Evolutionary conservation across 257 asterid species (phyloP).

Genomic region (Ophiorrhiza pumila): DNA sequence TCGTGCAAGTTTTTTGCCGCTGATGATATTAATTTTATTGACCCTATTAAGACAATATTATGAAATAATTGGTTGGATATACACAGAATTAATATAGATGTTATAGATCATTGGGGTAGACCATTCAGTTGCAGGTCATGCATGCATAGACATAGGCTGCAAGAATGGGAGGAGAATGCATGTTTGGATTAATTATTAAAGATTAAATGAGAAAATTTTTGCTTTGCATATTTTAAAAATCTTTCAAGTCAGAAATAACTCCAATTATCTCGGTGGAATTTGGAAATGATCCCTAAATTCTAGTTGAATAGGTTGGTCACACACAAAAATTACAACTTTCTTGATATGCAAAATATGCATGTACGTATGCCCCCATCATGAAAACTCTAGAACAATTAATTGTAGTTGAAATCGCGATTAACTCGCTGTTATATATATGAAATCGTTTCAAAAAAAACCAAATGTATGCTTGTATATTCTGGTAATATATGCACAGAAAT

Average conservation of each 20-base stretch:
- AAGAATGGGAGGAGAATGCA: too few species aligned
- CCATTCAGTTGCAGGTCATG: too few species aligned
- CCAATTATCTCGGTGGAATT: constrained; percentile 21
- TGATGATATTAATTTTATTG: neutral
- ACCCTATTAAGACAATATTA: neutral
- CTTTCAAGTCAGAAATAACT: neutral
- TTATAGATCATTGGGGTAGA: too few species aligned
- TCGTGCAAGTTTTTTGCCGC: neutral
- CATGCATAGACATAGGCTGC: neutral
- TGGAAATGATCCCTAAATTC: neutral
- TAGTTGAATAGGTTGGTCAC: neutral
- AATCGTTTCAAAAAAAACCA: too few species aligned
- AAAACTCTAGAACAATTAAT: too few species aligned
- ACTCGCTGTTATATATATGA: too few species aligned
- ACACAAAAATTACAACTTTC: neutral
- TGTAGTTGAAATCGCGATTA: too few species aligned
- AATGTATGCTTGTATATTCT: too few species aligned
- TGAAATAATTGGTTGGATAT: neutral
- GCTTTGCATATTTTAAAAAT: neutral
- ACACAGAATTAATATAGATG: neutral
- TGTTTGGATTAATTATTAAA: too few species aligned
- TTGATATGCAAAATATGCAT: neutral
- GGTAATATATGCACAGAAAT: neutral
- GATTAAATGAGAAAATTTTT: too few species aligned
- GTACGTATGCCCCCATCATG: neutral